Base-by-base conservation (phyloP, 208 protist genomes). In the Naegleria gruberi region DNA sequence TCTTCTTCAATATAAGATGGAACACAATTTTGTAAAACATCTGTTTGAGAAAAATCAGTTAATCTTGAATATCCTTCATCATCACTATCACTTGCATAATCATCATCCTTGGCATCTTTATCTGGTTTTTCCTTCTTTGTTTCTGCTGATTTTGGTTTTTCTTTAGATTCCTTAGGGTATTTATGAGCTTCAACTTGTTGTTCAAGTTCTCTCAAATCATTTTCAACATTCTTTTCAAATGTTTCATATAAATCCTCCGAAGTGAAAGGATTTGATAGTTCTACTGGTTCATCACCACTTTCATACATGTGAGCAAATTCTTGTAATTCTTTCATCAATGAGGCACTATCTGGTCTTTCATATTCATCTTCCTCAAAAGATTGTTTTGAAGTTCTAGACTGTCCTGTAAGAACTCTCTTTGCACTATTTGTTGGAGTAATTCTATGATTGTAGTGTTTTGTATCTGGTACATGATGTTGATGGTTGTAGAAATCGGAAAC, bases 401-500 rank as follows among this genome's bases (percentile, higher is more conserved):
- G 51, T 30, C 51, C 30, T 19, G 51, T 65, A 3, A 65, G 12
- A 23, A 65, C 51, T 65, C 51, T 65, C 51, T 65, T 65, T 65
- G 51, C 51, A 23, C 51, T 65, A 23, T 65, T 37, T 7, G 65
- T 77, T 2, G 65, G 65, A 6, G 65, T 77, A 37, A 77, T 37
- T 77, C 65, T 77, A 37, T 77, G 65, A 77, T 77, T 77, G 30
- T 77, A 77, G 34, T 77, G 65, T n/a, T 77, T 77, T 37, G 65
- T 77, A 7, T 37, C 30, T 37, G 30, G 6, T 7, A 0, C 6
- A 77, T 37, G 17, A 17, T 51, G 46, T 17, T 4, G 12, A 8
- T 6, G 10, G 8, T 77, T 77, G 34, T 77, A 77, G 34, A 37
- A 77, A 37, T 77, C 65, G 17, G 65, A 77, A 8, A 77, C 65